phyloP scores from a whole-genome alignment of 495 filamentous ascomycete species.

The Pyronema domesticum region DNA sequence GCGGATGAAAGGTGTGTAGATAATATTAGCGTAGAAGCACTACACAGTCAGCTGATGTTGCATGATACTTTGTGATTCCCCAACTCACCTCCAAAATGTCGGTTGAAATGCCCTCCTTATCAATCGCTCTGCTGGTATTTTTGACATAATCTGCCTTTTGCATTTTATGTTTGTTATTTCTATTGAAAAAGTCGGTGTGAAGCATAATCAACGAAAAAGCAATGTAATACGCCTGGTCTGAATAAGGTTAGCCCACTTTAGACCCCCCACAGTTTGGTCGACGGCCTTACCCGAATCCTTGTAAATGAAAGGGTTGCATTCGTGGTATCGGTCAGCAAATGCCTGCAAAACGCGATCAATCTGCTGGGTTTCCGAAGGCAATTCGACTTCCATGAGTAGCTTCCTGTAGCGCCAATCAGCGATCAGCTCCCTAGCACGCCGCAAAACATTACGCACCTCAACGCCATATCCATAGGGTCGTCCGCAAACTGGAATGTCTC shows the following conservation, averaged over 20 bases:
- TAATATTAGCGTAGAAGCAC: conserved; percentile 97
- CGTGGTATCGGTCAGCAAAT: conserved; percentile 91
- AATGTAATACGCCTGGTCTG: conserved; percentile 90
- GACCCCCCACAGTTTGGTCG: neutral
- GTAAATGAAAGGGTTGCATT: conserved; percentile 96
- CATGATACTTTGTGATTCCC: neutral
- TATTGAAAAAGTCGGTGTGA: conserved; percentile 97
- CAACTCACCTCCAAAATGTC: conserved; percentile 51
- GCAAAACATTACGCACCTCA: conserved; percentile 27
- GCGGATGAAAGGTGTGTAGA: conserved; percentile 92
- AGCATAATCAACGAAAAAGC: conserved; percentile 92
- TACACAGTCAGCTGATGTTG: conserved; percentile 2
- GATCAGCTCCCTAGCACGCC: neutral
- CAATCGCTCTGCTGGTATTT: conserved; percentile 42
- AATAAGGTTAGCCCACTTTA: conserved; percentile 7
- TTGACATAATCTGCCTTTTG: conserved; percentile 89
- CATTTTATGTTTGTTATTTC: conserved; percentile 99
- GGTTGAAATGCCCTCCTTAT: conserved; percentile 71
- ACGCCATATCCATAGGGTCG: conserved; percentile 94
- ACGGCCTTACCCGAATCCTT: conserved; percentile 43
- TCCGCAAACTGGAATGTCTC: conserved; percentile 82
- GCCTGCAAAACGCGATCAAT: conserved; percentile 87
- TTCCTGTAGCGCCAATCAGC: conserved; percentile 36
- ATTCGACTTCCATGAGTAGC: conserved; percentile 85
- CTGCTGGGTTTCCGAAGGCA: conserved; percentile 95